These are phyloP conservation scores for Myxozyma sirexii DNA, from an alignment of 805 yeast genomes.

Conservation along the genomic window DNA sequence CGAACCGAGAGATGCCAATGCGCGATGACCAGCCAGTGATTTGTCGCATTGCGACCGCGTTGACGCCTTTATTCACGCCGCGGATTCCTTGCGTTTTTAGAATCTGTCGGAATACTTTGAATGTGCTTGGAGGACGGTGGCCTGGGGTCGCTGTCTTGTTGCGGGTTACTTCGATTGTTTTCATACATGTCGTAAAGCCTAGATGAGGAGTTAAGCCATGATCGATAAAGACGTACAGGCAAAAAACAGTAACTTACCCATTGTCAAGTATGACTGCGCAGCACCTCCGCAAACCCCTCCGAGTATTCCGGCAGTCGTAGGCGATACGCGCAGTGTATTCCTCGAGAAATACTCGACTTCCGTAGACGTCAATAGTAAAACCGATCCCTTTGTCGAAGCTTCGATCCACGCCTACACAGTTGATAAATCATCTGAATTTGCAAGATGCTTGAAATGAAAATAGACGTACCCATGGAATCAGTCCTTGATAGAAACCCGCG, in stretches of 20 bases:
- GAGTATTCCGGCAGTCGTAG: background rate
- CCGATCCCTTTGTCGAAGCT: background rate
- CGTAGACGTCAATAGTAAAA: background rate
- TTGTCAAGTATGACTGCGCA: background rate
- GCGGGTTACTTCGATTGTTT: background rate
- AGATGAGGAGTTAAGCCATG: no score
- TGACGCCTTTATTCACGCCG: background rate
- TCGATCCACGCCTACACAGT: background rate
- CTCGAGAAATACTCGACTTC: background rate
- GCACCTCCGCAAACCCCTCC: background rate
- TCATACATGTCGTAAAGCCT: background rate
- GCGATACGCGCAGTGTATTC: background rate
- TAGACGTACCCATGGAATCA: background rate
- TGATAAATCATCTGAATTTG: background rate
- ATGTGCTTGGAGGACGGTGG: background rate
- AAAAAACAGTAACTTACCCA: background rate
- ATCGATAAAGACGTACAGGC: no score
- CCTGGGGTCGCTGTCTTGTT: background rate
- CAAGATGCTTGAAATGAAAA: background rate
- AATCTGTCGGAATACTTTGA: background rate
- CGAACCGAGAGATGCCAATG: background rate
- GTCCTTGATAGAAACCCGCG: background rate
- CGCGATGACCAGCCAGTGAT: slow-evolving; percentile 2
- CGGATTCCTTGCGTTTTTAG: background rate
- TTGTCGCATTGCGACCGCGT: background rate